A percentile compares a stretch with the other conserved stretches of the same genome.
Conservation (phyloP, 2,329 filamentous ascomycete genomes). For the Escovopsis weberi region DNA sequence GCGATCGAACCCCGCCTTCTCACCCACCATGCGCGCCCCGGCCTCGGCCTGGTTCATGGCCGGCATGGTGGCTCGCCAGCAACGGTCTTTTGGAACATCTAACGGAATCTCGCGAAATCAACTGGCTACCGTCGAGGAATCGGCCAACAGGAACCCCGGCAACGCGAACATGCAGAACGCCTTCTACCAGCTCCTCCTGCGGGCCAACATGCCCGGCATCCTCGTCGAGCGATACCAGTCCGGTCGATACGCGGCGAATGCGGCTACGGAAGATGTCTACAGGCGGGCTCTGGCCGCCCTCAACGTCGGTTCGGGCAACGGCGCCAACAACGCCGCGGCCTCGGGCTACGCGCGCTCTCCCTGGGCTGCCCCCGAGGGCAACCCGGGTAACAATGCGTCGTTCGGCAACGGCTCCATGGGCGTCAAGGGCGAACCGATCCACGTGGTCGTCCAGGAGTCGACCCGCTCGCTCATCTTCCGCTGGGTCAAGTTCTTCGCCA, state of each 20-base stretch:
- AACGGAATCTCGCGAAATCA: slow-evolving; percentile 45
- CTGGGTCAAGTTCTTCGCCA: slow-evolving; percentile 76
- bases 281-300: slow-evolving; percentile 48
- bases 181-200: slow-evolving; percentile 83
- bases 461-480: slow-evolving; percentile 67
- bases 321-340: slow-evolving; percentile 10
- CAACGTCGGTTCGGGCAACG: slow-evolving; percentile 15
- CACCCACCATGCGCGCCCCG: slow-evolving; percentile 9
- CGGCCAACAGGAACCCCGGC: slow-evolving; percentile 80
- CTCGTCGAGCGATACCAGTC: slow-evolving; percentile 81
- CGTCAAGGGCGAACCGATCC: slow-evolving; percentile 70
- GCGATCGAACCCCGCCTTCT: slow-evolving; percentile 9
- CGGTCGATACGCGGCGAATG: slow-evolving; percentile 69
- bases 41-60: slow-evolving; percentile 6
- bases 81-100: slow-evolving; percentile 25
- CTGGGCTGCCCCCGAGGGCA: slow-evolving; percentile 17
- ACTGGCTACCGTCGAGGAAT: slow-evolving; percentile 75
- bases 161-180: slow-evolving; percentile 82
- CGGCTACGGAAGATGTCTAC: slow-evolving; percentile 65
- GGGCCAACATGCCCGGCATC: slow-evolving; percentile 87
- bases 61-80: slow-evolving; percentile 2
- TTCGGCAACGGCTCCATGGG: slow-evolving; percentile 33
- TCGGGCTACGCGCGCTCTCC: slow-evolving; percentile 12
- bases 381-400: slow-evolving; percentile 12
- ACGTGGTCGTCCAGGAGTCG: slow-evolving; percentile 91